A percentile compares a stretch with the other conserved stretches of the same genome.
These are phyloP conservation scores for Rhodosporidiobolus sp. DNA, from an alignment of 768 basidiomycete species.

Conservation along the genomic window DNA sequence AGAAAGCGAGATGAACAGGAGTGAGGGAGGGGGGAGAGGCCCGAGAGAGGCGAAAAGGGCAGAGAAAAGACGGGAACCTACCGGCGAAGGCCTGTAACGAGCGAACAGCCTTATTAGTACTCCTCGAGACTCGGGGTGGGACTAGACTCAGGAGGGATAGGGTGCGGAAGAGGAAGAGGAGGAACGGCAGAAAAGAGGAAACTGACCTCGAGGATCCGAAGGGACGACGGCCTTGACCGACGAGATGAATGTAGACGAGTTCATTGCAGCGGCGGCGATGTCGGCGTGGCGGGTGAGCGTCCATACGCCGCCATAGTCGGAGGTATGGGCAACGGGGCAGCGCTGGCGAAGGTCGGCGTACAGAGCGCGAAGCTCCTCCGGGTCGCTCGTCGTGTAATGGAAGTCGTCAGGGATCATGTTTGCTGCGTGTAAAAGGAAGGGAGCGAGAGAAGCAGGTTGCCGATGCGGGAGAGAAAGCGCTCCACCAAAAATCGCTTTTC, in stretches of 20 bases:
- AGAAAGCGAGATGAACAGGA: too few relatives aligned
- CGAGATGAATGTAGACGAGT: conserved; percentile 18
- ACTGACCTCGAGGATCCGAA: not conserved
- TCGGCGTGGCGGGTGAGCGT: conserved; percentile 30
- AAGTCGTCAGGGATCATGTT: not conserved
- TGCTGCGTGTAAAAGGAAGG: not conserved
- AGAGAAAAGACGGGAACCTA: too few relatives aligned
- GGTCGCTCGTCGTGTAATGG: not conserved
- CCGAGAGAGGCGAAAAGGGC: too few relatives aligned
- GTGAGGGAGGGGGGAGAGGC: too few relatives aligned
- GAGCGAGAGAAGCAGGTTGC: not conserved
- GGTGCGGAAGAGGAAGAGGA: not conserved
- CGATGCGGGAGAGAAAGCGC: not conserved
- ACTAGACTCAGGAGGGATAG: not conserved
- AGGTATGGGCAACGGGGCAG: conserved; percentile 17
- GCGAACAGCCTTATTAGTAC: too few relatives aligned
- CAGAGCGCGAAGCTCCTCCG: not conserved
- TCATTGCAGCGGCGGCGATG: conserved; percentile 21
- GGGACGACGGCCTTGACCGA: conserved; percentile 32
- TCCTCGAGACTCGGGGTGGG: too few relatives aligned
- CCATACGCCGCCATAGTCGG: conserved; percentile 13
- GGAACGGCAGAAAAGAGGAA: not conserved
- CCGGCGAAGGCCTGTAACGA: too few relatives aligned
- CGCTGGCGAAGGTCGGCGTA: not conserved
- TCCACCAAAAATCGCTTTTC: not conserved